Percentiles rank a stretch among this genome's conserved stretches.
These are phyloP conservation scores for Xylaria hypoxylon DNA, from an alignment of 2,329 filamentous ascomycete species.

Conservation along the genomic window DNA sequence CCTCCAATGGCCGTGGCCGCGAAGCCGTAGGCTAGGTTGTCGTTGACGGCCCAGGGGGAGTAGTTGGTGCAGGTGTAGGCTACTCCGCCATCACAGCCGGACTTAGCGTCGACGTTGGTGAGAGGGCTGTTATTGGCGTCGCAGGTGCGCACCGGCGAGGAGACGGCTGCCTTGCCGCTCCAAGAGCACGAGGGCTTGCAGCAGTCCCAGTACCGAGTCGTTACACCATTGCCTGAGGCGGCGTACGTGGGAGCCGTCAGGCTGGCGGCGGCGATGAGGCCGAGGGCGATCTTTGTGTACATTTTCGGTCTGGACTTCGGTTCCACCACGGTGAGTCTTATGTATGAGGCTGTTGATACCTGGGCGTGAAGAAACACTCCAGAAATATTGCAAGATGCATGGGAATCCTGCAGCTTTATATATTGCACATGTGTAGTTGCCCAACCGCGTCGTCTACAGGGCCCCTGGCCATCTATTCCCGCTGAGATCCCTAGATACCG, in stretches of 20 bases:
- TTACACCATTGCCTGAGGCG: conserved; percentile 43
- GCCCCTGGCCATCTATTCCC: background rate
- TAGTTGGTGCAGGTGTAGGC: conserved; percentile 66
- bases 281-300: conserved; percentile 28
- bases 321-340: background rate
- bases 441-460: conserved; percentile 7
- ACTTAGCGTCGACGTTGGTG: conserved; percentile 54
- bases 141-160: conserved; percentile 58
- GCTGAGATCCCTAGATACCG: background rate
- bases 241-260: conserved; percentile 30
- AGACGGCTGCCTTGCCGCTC: conserved; percentile 59
- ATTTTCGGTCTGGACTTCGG: conserved; percentile 23
- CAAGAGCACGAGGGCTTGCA: conserved; percentile 68
- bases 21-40: conserved; percentile 66
- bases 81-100: conserved; percentile 62
- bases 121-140: conserved; percentile 59
- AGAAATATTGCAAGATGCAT: background rate
- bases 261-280: conserved; percentile 35
- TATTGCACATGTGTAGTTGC: background rate
- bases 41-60: conserved; percentile 63
- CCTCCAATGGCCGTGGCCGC: conserved; percentile 62
- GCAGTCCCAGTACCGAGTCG: conserved; percentile 62
- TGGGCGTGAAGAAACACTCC: background rate
- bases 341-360: background rate
- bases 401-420: conserved; percentile 22